A percentile compares a stretch with the other conserved stretches of the same genome.
Evolutionary conservation across 306 rosid genomes (phyloP).

Genomic region (Herpetospermum pedunculosum): DNA sequence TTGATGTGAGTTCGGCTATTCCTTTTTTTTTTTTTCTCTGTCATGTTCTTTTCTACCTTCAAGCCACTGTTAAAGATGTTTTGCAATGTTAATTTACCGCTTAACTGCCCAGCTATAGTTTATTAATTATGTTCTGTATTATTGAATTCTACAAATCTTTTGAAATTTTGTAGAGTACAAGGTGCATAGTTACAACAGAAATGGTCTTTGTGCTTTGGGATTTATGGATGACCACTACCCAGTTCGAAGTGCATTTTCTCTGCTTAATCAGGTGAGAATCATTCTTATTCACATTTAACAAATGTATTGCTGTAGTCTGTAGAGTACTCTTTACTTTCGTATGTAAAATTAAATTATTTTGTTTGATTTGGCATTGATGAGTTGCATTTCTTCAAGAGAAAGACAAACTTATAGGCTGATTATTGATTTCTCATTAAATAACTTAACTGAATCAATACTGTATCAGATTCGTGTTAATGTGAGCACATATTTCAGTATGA

Average conservation of each 20-base stretch:
- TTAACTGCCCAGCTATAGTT: neutral
- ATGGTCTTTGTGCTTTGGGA: conserved; percentile 93
- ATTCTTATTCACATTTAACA: neutral
- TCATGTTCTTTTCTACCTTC: neutral
- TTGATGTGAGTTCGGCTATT: neutral
- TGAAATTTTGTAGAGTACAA: conserved; percentile 46
- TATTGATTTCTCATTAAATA: neutral
- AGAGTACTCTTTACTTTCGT: neutral
- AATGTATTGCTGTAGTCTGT: neutral
- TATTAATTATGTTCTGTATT: neutral
- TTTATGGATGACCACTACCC: conserved; percentile 99
- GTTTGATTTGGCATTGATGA: neutral
- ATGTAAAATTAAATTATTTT: neutral
- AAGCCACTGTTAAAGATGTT: neutral
- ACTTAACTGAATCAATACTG: neutral
- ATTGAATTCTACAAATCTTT: neutral
- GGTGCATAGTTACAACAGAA: conserved; percentile 81
- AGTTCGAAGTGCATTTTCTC: conserved; percentile 82
- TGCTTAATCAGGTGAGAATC: conserved; percentile 63
- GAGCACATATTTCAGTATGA: neutral
- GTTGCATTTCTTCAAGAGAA: neutral
- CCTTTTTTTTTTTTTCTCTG: neutral
- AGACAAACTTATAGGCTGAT: neutral
- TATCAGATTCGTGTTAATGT: neutral
- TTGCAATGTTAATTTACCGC: neutral